Evolutionary conservation across 1,284 basidiomycete genomes (phyloP).

Genomic region (Grifola frondosa): DNA sequence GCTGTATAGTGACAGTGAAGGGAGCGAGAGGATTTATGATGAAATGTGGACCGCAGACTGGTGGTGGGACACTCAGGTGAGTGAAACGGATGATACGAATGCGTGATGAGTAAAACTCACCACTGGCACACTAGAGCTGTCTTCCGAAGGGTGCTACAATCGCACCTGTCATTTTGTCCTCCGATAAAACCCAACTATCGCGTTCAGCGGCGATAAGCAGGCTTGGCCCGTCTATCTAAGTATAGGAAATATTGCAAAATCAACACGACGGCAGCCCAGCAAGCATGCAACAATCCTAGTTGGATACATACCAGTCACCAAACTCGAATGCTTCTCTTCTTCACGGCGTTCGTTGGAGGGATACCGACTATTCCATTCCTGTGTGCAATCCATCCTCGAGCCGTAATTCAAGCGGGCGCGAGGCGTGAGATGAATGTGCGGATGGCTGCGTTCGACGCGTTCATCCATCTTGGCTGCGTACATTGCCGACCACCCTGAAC

Average conservation of each 20-base stretch:
- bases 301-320: constrained; percentile 40
- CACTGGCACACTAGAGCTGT: constrained; percentile 16
- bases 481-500: constrained; percentile 30
- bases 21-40: constrained; percentile 25
- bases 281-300: constrained; percentile 33
- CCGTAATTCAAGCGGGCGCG: constrained; percentile 31
- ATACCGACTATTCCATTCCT: constrained; percentile 38
- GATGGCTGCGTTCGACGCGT: constrained; percentile 16
- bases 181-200: constrained; percentile 41
- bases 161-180: constrained; percentile 36
- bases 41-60: constrained; percentile 45
- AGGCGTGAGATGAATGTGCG: constrained; percentile 28
- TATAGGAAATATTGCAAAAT: constrained; percentile 38
- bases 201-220: constrained; percentile 34
- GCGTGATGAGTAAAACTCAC: not conserved
- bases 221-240: constrained; percentile 42
- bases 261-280: constrained; percentile 28
- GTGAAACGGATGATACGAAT: not conserved
- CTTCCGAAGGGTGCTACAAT: constrained; percentile 32
- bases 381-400: constrained; percentile 27
- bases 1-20: constrained; percentile 28
- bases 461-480: constrained; percentile 26
- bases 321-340: constrained; percentile 36
- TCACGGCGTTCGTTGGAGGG: constrained; percentile 16
- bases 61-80: constrained; percentile 41